phyloP scores from a whole-genome alignment of 2,329 filamentous ascomycete species.

The Zarea fungicola region DNA sequence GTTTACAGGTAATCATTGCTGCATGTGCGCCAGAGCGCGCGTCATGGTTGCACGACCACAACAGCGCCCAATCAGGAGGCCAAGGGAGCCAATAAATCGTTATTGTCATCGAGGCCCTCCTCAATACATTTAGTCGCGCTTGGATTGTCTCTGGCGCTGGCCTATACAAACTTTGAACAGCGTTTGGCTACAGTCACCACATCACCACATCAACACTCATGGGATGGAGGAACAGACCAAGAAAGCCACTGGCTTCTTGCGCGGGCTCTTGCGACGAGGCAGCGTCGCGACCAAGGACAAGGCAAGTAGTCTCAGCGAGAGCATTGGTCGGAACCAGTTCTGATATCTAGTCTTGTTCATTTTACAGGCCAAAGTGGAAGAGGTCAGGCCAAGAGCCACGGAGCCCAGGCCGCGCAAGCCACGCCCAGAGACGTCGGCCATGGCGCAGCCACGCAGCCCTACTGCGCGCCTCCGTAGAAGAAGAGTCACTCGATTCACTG shows the following conservation, averaged over 20 bases:
- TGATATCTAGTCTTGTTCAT: no score
- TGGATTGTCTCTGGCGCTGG: background rate
- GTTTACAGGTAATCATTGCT: background rate
- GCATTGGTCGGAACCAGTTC: background rate
- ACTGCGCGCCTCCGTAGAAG: conserved; percentile 1
- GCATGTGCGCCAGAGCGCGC: background rate
- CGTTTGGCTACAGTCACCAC: background rate
- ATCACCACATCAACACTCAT: background rate
- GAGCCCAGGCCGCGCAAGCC: conserved; percentile 1
- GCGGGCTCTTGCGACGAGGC: conserved; percentile 43
- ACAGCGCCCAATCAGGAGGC: conserved; percentile 2
- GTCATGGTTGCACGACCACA: conserved; percentile 3
- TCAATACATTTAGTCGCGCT: background rate
- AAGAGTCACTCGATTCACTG: conserved; percentile 3
- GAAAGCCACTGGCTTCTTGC: conserved; percentile 44
- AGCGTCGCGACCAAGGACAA: conserved; percentile 32
- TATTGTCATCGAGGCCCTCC: no score
- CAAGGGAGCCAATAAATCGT: no score
- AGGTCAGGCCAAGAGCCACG: background rate
- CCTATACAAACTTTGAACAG: background rate
- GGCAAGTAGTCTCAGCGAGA: conserved; percentile 10
- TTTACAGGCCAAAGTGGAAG: background rate
- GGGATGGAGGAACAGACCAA: conserved; percentile 24
- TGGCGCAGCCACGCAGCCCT: conserved; percentile 2
- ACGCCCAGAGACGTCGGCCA: conserved; percentile 3